phyloP scores from a whole-genome alignment of 495 filamentous ascomycete genomes.

The Platismatia glauca region DNA sequence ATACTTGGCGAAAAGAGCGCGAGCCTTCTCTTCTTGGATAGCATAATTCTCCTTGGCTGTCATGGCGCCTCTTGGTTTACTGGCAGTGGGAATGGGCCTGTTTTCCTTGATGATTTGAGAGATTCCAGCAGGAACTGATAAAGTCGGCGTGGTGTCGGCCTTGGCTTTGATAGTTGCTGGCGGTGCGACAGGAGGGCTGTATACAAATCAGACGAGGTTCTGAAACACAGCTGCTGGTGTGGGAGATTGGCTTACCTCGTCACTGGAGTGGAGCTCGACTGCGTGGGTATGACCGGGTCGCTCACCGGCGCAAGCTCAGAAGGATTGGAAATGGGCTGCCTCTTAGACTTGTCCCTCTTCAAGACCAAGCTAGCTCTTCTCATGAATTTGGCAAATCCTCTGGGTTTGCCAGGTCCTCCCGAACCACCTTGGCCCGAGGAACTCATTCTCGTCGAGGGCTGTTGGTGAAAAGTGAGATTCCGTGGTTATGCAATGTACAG shows the following conservation, averaged over 20 bases:
- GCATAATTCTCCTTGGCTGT: constrained; percentile 31
- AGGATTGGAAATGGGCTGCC: constrained; percentile 28
- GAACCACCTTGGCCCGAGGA: constrained; percentile 18
- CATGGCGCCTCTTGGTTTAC: constrained; percentile 13
- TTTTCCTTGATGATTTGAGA: constrained; percentile 19
- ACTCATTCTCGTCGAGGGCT: constrained; percentile 8
- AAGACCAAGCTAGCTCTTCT: constrained; percentile 56
- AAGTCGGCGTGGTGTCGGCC: constrained; percentile 10
- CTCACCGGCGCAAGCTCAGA: constrained; percentile 21
- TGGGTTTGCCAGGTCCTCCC: constrained; percentile 42
- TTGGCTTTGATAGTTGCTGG: neutral
- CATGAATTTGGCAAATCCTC: constrained; percentile 53
- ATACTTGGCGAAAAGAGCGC: constrained; percentile 65
- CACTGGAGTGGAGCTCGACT: constrained; percentile 20
- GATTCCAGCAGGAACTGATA: constrained; percentile 15
- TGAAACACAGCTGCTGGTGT: neutral
- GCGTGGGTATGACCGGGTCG: neutral
- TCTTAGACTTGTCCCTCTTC: constrained; percentile 43
- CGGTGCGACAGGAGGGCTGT: constrained; percentile 15
- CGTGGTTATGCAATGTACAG: neutral
- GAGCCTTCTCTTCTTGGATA: constrained; percentile 59
- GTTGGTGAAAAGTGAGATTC: neutral
- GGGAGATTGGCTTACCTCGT: constrained; percentile 28
- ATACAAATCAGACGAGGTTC: constrained; percentile 1
- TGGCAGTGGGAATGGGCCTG: constrained; percentile 8